Base-by-base conservation (phyloP, 2,329 filamentous ascomycete genomes). In the Drechslerella stenobrocha region DNA sequence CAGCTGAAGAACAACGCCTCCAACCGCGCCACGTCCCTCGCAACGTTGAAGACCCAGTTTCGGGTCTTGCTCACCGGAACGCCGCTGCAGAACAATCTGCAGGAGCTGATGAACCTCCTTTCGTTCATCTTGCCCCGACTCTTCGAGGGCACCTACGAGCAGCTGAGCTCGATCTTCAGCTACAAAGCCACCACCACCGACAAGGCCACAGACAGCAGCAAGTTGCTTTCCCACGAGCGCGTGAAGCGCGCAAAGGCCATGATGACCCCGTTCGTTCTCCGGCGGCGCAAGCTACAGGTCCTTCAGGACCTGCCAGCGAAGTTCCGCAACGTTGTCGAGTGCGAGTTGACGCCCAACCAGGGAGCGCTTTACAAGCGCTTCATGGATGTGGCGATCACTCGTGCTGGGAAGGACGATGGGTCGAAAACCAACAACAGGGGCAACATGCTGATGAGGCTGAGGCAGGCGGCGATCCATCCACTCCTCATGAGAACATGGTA, bases 61-160 rank as follows among this genome's bases (percentile, higher is more conserved):
- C 86, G 90, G 69, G 82, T 98, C 51, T 81, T 98, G 2, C 82
- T 98, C 23, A 89, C 87, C 24, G 93, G 93, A 40, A 98, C 93
- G 0, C 93, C 93, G 0, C 82, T 98, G 1, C 89, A 95, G 76
- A 95, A 98, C 78, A 97, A 97, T 75, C 80, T 98, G 18, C 87
- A 92, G 74, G 93, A 98, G 77, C 84, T 98, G 73, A 87, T 90
- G 37, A 88, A 90, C 1, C 83, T 98, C 11, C 82, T 98, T 9
- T 89, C 87, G n/a, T 97, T 98, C 75, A 90, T 98, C 73, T 87
- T 97, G 76, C 93, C 93, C 0, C 79, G 83, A 5, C 82, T 97
- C 32, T 98, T 98, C 75, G 80, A 83, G 7, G 83, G 86, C 32
- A 85, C 87, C 70, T 84, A 87, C 72, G 86, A 93, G 6, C 84